phyloP scores from a whole-genome alignment of 1,139 yeast genomes.

The Meyerozyma carpophila region DNA sequence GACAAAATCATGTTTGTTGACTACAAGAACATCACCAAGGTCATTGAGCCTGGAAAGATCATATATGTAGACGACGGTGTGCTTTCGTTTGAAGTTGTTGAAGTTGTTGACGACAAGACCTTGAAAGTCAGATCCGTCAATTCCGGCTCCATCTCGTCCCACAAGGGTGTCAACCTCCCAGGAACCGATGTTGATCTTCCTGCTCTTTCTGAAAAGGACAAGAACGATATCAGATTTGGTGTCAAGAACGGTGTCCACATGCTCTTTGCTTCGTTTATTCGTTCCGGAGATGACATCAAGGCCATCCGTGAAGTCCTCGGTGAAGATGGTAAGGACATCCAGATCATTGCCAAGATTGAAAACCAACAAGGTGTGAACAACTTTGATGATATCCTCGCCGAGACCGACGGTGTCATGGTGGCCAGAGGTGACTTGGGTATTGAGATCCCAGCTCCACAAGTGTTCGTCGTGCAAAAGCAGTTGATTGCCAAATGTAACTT shows the following conservation, averaged over 20 bases:
- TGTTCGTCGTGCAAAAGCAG: conserved; percentile 97
- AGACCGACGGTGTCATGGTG: conserved; percentile 99
- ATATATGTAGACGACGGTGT: conserved; percentile 98
- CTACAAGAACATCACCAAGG: conserved; percentile 94
- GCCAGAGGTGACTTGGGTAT: conserved; percentile 99
- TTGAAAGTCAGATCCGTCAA: conserved; percentile 84
- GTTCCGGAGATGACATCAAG: conserved; percentile 85
- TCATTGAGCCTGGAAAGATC: conserved; percentile 78
- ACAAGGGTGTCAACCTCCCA: conserved; percentile 99
- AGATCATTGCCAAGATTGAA: conserved; percentile 95
- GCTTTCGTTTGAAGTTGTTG: conserved; percentile 85
- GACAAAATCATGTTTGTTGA: conserved; percentile 83
- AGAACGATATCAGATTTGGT: conserved; percentile 86
- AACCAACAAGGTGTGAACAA: conserved; percentile 99
- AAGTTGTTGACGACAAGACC: conserved; percentile 72
- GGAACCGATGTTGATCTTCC: conserved; percentile 99
- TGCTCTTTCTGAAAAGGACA: conserved; percentile 95
- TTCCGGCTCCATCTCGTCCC: conserved; percentile 93
- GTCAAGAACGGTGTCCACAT: conserved; percentile 96
- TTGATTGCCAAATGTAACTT: conserved; percentile 98
- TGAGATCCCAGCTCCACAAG: conserved; percentile 99
- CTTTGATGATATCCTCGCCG: conserved; percentile 90
- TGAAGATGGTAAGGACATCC: conserved; percentile 93
- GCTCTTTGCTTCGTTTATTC: conserved; percentile 97
- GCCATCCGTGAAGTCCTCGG: conserved; percentile 93